A percentile compares a stretch with the other conserved stretches of the same genome.
phyloP scores from a whole-genome alignment of 2,329 filamentous ascomycete genomes.

The Diaporthe ampelina region DNA sequence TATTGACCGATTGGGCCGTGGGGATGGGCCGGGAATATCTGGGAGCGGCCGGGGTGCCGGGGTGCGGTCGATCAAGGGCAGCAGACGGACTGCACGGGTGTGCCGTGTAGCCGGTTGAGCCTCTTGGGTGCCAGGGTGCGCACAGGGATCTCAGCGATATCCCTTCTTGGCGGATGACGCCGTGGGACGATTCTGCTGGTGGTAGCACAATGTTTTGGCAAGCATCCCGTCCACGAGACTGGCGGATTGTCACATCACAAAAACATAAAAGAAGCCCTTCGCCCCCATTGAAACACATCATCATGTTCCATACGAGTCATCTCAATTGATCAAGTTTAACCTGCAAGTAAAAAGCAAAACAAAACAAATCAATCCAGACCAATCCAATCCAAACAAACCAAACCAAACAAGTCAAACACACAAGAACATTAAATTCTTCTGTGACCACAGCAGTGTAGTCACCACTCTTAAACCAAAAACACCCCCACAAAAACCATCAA shows the following conservation, averaged over 20 bases:
- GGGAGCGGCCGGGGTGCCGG: slow-evolving; percentile 7
- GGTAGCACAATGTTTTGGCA: slow-evolving; percentile 21
- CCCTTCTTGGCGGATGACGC: slow-evolving; percentile 24
- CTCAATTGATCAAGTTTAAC: slow-evolving; percentile 22
- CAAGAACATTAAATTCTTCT: neutral
- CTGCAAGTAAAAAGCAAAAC: neutral
- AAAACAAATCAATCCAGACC: neutral
- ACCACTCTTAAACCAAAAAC: neutral
- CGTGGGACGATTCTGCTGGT: slow-evolving; percentile 8
- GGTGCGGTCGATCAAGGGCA: slow-evolving; percentile 6
- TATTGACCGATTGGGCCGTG: slow-evolving; percentile 1
- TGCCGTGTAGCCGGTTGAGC: slow-evolving; percentile 27
- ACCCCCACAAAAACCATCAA: neutral
- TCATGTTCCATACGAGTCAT: neutral
- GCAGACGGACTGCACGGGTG: neutral
- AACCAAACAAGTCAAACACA: neutral
- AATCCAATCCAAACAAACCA: neutral
- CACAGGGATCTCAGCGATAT: slow-evolving; percentile 7
- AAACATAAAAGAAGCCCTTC: slow-evolving; percentile 18
- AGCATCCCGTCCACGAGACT: neutral
- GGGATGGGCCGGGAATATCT: slow-evolving; percentile 33
- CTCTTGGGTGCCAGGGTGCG: slow-evolving; percentile 5
- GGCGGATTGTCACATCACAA: neutral
- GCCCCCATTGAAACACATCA: neutral
- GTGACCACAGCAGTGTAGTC: slow-evolving; percentile 15